Percentiles rank a stretch among this genome's conserved stretches.
phyloP scores from a whole-genome alignment of 2,329 filamentous ascomycete species.

The Calcarisporium arbuscula region DNA sequence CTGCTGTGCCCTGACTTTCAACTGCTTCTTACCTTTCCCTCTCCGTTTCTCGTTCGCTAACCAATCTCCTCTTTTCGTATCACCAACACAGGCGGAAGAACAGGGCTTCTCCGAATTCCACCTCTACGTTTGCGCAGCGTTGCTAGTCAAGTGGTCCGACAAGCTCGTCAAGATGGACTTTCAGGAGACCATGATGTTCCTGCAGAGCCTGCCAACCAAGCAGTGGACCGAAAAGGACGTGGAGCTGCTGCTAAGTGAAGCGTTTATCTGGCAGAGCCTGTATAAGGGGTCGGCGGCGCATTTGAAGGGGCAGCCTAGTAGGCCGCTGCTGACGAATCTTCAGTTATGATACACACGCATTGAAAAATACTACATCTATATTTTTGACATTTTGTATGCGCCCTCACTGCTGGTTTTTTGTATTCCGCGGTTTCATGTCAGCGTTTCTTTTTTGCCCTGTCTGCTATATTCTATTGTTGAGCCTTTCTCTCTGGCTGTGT shows the following conservation, averaged over 20 bases:
- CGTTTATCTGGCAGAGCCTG: conserved; percentile 97
- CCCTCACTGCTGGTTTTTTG: too few species aligned
- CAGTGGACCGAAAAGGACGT: conserved; percentile 98
- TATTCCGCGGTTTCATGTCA: too few species aligned
- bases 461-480: too few species aligned
- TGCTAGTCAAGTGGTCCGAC: conserved; percentile 96
- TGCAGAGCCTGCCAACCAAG: conserved; percentile 87
- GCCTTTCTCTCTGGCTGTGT: too few species aligned
- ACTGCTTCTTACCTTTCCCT: conserved; percentile 9
- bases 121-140: conserved; percentile 95
- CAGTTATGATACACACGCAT: conserved; percentile 25
- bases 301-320: conserved; percentile 50
- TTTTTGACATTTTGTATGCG: too few species aligned
- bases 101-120: conserved; percentile 98
- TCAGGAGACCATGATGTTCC: conserved; percentile 98
- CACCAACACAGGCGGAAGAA: conserved; percentile 70
- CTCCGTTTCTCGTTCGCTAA: conserved; percentile 1
- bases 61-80: conserved; percentile 2
- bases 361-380: too few species aligned
- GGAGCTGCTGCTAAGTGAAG: conserved; percentile 88
- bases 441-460: too few species aligned
- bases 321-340: conserved; percentile 27
- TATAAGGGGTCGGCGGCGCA: conserved; percentile 94
- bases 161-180: conserved; percentile 97
- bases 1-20: not conserved